Conservation (phyloP, 805 yeast species). For the Yarrowia porcina region DNA sequence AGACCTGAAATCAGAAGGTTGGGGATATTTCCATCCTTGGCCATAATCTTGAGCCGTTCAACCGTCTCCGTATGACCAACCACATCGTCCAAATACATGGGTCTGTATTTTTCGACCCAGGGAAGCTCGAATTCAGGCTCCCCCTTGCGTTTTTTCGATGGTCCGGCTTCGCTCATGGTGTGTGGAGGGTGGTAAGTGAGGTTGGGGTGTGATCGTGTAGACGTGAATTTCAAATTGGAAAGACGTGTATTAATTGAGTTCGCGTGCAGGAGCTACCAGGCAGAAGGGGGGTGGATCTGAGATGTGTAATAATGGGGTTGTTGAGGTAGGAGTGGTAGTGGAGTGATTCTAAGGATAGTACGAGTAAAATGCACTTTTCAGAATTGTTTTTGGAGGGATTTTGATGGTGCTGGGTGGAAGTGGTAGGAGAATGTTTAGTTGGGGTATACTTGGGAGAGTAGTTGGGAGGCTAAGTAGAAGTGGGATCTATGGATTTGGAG, state of each 20-base stretch:
- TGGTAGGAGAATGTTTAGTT: too few relatives aligned
- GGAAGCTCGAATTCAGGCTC: slow-evolving; percentile 25
- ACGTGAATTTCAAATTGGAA: too few relatives aligned
- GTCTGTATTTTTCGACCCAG: slow-evolving; percentile 96
- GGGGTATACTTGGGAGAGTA: too few relatives aligned
- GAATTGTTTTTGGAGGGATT: neutral
- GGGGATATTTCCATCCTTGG: slow-evolving; percentile 93
- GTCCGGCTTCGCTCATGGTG: slow-evolving; percentile 20
- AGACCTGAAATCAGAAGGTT: slow-evolving; percentile 89
- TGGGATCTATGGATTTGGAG: too few relatives aligned
- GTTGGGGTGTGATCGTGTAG: too few relatives aligned
- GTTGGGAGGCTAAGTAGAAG: too few relatives aligned
- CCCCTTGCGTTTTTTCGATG: slow-evolving; percentile 12
- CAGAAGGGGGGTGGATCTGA: too few relatives aligned
- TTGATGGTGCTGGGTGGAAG: too few relatives aligned
- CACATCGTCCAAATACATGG: slow-evolving; percentile 69
- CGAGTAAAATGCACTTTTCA: neutral
- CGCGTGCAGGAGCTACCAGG: neutral
- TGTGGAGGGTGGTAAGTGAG: too few relatives aligned
- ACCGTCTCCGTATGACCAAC: slow-evolving; percentile 94
- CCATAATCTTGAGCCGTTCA: slow-evolving; percentile 76
- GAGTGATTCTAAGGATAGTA: too few relatives aligned
- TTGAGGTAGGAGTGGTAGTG: too few relatives aligned
- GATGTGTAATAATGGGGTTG: too few relatives aligned
- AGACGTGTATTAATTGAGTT: slow-evolving; percentile 16